Base-by-base conservation (phyloP, 192 early-diverging fungal genomes). In the Coemansia nantahalensis region DNA sequence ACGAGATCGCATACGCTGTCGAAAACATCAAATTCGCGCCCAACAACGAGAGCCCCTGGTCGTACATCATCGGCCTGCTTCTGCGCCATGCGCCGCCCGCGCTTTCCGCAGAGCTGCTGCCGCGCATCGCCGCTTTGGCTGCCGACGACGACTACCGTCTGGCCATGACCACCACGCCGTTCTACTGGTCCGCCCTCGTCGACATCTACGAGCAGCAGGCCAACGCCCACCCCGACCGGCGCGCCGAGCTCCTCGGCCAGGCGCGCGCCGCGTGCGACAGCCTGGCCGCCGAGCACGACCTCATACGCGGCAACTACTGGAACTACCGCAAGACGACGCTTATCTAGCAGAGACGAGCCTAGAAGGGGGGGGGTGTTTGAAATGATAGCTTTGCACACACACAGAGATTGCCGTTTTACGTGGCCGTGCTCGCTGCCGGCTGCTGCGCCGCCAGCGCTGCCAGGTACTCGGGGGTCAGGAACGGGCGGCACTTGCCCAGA, bases 11-110 rank as follows among this genome's bases (percentile, higher is more conserved):
- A 6, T 93, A 83, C 44, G 59, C 81, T 1, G 67, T 83, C 26
- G 64, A 75, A 38, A 87, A 84, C 62, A 92, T 97, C 49, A 59
- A 59, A 21, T 44, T 86, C 34, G 87, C 93, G 9, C 94, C 97
- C 13, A 84, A 85, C 46, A 99, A 99, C 68, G 84, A 90, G 51
- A 90, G 93, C 49, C 85, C 95, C 24, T 99, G 93, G 93, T 79
- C 84, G 23, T 99, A 97, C 65, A 52, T 97, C 31, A 60, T 79
- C 52, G 95, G 91, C 81, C 23, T 77, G 47, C 52, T 77, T 31
- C 23, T 59, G 30, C 54, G 68, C 8, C 68, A 71, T 54, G 66
- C 68, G 8, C 68, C 62, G 4, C 50, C 18, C 23, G 54, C 42
- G 48, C 49, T 77, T 16, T 45, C 58, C 35, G 48, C 39, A 4